Evolutionary conservation across 2,329 filamentous ascomycete genomes (phyloP), one percentile per base, ranked within the genome.

Genomic region (Stemphylium vesicarium): DNA sequence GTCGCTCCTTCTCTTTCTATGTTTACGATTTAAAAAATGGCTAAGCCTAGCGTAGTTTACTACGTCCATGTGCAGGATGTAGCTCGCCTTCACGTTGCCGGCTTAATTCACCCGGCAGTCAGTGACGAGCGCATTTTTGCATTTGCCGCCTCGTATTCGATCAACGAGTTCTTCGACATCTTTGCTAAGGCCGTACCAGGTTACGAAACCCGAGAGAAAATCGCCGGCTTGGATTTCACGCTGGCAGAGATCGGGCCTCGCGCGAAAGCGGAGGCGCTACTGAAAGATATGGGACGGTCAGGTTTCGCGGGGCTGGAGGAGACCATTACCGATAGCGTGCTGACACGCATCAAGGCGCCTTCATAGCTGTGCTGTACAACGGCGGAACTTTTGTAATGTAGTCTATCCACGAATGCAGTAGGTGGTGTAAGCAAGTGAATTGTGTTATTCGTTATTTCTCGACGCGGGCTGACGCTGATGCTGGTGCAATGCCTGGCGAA

Each of bases 51-150:
- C 35, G 18, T 18, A 57, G 55, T 57, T 29, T 55, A 57, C 41
- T 56, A 59, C 42, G 51, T 65, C 40, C 58, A 66, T 32, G 60
- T 64, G 6, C 46, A 59, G 31, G 66, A 69, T 42, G 55, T 51
- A n/a, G 66, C 60, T 36, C 54, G 53, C 32, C 50, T 65, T 13
- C 64, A 68, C 39, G 56, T 65, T 29, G 59, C 57, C 10, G 61
- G 39, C 18, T 52, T 62, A 22, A 55, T 63, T 15, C 47, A 63
- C 36, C 59, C 59, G 24, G 52, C 39, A 13, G 52, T 50, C 37
- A 47, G 41, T 29, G 45, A 55, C 15, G 59, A 65, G 41, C 56
- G 63, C 12, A 57, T 64, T 16, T 62, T 63, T 38, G 60, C 53
- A 18, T 55, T 38, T 18, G 58, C 55, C 12, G 45, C 31, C 10